Conservation (phyloP, 2,329 filamentous ascomycete species). For the Chaetomiaceae sp. region DNA sequence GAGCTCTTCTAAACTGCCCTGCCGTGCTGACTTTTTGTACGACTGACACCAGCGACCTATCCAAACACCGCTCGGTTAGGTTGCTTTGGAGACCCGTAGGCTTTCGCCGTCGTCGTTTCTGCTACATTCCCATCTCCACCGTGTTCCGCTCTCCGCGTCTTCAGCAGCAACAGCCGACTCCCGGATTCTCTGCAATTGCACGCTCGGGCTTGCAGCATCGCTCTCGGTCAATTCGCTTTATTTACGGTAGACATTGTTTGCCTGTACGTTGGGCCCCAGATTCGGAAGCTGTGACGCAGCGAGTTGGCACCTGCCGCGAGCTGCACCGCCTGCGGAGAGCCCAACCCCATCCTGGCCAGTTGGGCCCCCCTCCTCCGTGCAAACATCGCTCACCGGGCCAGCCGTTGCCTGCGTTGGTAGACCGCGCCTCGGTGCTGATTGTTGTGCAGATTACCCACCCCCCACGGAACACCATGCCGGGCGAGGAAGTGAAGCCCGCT, state of each 20-base stretch:
- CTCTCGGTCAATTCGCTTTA: not conserved
- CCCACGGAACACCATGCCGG: slow-evolving; percentile 18
- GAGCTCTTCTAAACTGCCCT: slow-evolving; percentile 1
- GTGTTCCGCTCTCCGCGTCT: not conserved
- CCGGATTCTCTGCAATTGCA: slow-evolving; percentile 1
- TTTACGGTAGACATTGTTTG: slow-evolving; percentile 15
- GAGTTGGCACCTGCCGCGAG: not conserved
- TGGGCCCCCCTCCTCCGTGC: not conserved
- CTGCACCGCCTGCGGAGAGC: too few species aligned
- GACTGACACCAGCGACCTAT: not conserved
- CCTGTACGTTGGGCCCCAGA: slow-evolving; percentile 11
- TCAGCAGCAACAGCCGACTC: not conserved
- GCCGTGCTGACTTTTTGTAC: slow-evolving; percentile 5
- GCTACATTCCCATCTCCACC: not conserved
- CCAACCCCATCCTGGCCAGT: not conserved
- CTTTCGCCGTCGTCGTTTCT: too few species aligned
- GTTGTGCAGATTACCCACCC: not conserved
- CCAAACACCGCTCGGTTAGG: not conserved
- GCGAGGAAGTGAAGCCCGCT: slow-evolving; percentile 31
- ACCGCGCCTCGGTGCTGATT: not conserved
- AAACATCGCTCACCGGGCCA: slow-evolving; percentile 1
- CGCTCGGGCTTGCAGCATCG: slow-evolving; percentile 4
- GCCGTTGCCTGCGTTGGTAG: not conserved
- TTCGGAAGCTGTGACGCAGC: slow-evolving; percentile 1
- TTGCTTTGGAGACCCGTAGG: too few species aligned